A percentile compares a stretch with the other conserved stretches of the same genome.
Conservation (phyloP, 495 filamentous ascomycete genomes). For the Neurospora sp. region DNA sequence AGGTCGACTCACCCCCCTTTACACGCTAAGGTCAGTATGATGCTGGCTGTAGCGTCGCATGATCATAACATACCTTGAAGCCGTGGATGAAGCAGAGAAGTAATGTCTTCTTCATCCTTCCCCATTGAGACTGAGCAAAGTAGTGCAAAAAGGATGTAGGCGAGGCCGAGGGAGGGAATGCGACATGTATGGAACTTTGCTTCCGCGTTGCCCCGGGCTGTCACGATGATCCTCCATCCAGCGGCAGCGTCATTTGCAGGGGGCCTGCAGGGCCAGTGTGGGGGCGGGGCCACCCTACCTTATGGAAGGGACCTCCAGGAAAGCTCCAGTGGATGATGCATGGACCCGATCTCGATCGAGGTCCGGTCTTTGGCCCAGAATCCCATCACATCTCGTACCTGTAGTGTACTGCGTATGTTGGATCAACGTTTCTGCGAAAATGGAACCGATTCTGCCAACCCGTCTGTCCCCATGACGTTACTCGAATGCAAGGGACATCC, state of each 20-base stretch:
- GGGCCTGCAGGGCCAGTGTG: not conserved
- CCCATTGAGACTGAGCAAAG: slow-evolving; percentile 13
- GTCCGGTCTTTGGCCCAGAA: not conserved
- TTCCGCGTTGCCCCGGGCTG: not conserved
- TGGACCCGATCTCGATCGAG: not conserved
- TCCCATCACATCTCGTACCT: not conserved
- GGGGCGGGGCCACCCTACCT: not conserved
- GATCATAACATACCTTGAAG: slow-evolving; percentile 63
- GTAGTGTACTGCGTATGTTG: not conserved
- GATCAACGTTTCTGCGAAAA: not conserved
- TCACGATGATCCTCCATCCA: not conserved
- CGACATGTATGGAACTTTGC: not conserved
- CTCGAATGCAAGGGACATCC: not conserved
- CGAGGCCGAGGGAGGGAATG: not conserved
- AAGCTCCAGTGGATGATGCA: not conserved
- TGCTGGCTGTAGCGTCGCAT: not conserved
- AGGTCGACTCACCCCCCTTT: slow-evolving; percentile 84
- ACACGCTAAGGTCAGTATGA: not conserved
- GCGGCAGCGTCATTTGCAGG: not conserved
- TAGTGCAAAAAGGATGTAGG: not conserved
- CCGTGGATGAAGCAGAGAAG: slow-evolving; percentile 92
- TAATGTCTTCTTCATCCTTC: slow-evolving; percentile 77
- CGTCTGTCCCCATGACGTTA: not conserved
- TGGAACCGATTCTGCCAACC: not conserved
- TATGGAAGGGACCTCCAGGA: not conserved